phyloP scores from a whole-genome alignment of 345 rosid genomes.

The Stellera chamaejasme region DNA sequence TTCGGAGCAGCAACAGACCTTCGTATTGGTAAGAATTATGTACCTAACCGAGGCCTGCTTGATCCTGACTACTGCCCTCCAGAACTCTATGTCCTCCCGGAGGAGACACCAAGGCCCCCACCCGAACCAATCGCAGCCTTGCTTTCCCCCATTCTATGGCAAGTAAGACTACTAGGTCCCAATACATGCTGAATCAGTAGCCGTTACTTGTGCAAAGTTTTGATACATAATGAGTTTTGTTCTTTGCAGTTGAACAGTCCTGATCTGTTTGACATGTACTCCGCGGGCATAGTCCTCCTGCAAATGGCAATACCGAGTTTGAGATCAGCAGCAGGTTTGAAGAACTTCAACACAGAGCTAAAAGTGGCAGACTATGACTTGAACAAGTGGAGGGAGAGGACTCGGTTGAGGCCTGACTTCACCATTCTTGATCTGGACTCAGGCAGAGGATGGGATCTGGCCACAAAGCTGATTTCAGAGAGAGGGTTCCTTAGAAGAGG shows the following conservation, averaged over 20 bases:
- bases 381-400: constrained; percentile 63
- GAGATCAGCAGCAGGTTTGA: constrained; percentile 57
- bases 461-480: constrained; percentile 72
- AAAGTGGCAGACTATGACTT: constrained; percentile 48
- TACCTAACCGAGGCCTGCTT: constrained; percentile 56
- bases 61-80: constrained; percentile 97
- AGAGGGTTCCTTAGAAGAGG: constrained; percentile 74
- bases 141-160: constrained; percentile 88
- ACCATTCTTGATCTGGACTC: constrained; percentile 80
- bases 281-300: constrained; percentile 80
- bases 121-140: constrained; percentile 92
- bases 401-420: constrained; percentile 68
- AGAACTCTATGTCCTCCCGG: constrained; percentile 88
- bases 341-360: constrained; percentile 77
- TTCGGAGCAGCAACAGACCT: constrained; percentile 96
- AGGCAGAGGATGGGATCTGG: constrained; percentile 96
- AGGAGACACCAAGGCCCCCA: constrained; percentile 90
- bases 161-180: constrained; percentile 29
- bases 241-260: constrained; percentile 80
- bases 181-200: not conserved
- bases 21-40: constrained; percentile 90
- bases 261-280: constrained; percentile 86
- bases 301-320: constrained; percentile 90
- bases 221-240: constrained; percentile 2
- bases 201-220: too few species aligned